Evolutionary conservation across 768 basidiomycete genomes (phyloP), one percentile per base, ranked within the genome.

Genomic region (Pisolithus orientalis): DNA sequence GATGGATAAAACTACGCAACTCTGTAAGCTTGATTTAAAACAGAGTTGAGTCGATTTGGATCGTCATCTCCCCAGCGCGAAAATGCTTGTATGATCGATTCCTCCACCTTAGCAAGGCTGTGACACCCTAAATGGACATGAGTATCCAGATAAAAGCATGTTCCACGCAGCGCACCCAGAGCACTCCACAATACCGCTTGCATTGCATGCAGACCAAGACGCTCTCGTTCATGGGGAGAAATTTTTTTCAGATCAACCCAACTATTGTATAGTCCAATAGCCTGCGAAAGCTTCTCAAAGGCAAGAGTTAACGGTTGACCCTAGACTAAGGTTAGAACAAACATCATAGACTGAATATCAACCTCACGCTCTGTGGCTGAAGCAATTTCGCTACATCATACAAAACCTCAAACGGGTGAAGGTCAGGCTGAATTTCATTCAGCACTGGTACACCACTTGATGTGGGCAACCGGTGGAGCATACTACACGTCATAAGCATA

Each of bases 371-470:
- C 61, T 76, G 69, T 9, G 85, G 79, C 39, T 82, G 78, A 49
- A 90, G 67, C n/a, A 91, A 75, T 64, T 91, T 91, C 62, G 77
- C 76, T 11, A 87, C 81, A 62, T 92, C 90, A 60, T 77, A 84
- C 39, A 92, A 74, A 38, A 90, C 74, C 64, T 92, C 90, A 4
- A 83, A 72, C 13, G 89, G 87, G 57, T 90, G 83, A 37, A 88
- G 72, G 59, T 87, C 80, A 4, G 84, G 79, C 60, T 91, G 87
- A 10, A 90, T 77, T 67, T 87, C 83, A 59, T 89, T 87, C 25
- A 90, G 63, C 44, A 72, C 62, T 25, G 78, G 82, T 58, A 72
- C 79, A 17, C 74, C 69, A 50, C 71, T 70, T 17, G 50, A 5
- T 28, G 53, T 73, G 37, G 85, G 84, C 24, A 91, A 72, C 14